Evolutionary conservation across 164 flowering plant species (phyloP).

Genomic region (Vitis amurensis): DNA sequence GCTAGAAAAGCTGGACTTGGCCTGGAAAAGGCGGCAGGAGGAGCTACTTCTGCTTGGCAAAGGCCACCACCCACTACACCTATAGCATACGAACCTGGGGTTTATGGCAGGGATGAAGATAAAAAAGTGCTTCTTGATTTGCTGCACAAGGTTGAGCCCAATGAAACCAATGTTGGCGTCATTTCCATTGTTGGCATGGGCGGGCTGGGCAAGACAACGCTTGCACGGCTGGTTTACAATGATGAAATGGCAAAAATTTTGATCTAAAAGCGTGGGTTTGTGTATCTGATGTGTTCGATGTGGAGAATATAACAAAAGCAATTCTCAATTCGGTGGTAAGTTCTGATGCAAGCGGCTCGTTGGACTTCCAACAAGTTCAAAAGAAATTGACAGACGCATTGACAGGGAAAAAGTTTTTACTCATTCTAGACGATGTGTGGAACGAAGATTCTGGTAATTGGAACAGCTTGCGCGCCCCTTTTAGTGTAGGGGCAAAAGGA

Average conservation of each 20-base stretch:
- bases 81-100: too few relatives aligned
- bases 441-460: constrained; percentile 1
- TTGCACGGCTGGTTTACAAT: too few relatives aligned
- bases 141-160: too few relatives aligned
- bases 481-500: constrained; percentile 9
- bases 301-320: neutral
- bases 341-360: too few relatives aligned
- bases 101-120: too few relatives aligned
- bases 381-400: neutral
- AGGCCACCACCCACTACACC: too few relatives aligned
- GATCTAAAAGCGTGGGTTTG: constrained; percentile 10
- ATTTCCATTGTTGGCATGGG: too few relatives aligned
- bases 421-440: constrained; percentile 16
- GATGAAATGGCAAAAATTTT: neutral
- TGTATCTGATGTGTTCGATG: constrained; percentile 5
- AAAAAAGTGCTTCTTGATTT: too few relatives aligned
- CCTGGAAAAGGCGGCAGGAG: too few relatives aligned
- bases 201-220: too few relatives aligned
- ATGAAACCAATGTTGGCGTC: too few relatives aligned
- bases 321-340: neutral
- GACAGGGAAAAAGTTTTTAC: constrained; percentile 1
- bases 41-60: neutral
- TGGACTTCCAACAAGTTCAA: neutral
- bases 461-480: neutral
- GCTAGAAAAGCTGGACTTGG: too few relatives aligned